A percentile compares a stretch with the other conserved stretches of the same genome.
These are phyloP conservation scores for Scedosporium boydii DNA, from an alignment of 2,329 filamentous ascomycete species.

Conservation along the genomic window DNA sequence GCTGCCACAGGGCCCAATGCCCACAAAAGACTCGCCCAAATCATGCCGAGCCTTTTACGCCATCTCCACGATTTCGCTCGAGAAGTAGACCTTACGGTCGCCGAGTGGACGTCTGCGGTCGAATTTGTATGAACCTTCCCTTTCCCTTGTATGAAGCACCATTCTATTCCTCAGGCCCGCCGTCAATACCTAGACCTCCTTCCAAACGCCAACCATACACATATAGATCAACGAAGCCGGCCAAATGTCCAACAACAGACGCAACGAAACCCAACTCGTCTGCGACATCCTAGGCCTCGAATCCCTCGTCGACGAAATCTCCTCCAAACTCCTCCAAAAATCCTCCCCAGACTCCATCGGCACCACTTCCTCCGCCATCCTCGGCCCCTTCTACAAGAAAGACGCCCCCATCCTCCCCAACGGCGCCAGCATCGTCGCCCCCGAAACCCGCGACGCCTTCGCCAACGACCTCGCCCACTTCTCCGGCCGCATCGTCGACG, in stretches of 20 bases:
- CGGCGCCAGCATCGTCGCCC: conserved; percentile 53
- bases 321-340: conserved; percentile 42
- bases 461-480: conserved; percentile 46
- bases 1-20: conserved; percentile 55
- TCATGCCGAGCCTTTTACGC: conserved; percentile 48
- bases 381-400: conserved; percentile 76
- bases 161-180: conserved; percentile 7
- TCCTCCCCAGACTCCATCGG: conserved; percentile 32
- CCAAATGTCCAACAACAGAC: conserved; percentile 56
- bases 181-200: neutral
- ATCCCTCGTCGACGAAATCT: conserved; percentile 73
- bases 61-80: conserved; percentile 61
- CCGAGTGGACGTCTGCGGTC: conserved; percentile 57
- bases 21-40: conserved; percentile 44
- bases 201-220: neutral
- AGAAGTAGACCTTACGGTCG: conserved; percentile 56
- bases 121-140: conserved; percentile 30
- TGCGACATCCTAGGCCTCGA: conserved; percentile 69
- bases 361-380: conserved; percentile 66
- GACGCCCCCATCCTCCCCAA: conserved; percentile 62
- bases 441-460: conserved; percentile 32
- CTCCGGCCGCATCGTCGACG: conserved; percentile 50
- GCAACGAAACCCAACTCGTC: conserved; percentile 66
- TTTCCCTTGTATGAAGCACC: neutral
- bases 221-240: conserved; percentile 46